A percentile compares a stretch with the other conserved stretches of the same genome.
Evolutionary conservation across 2,329 filamentous ascomycete genomes (phyloP).

Genomic region (Scedosporium minutisporum): DNA sequence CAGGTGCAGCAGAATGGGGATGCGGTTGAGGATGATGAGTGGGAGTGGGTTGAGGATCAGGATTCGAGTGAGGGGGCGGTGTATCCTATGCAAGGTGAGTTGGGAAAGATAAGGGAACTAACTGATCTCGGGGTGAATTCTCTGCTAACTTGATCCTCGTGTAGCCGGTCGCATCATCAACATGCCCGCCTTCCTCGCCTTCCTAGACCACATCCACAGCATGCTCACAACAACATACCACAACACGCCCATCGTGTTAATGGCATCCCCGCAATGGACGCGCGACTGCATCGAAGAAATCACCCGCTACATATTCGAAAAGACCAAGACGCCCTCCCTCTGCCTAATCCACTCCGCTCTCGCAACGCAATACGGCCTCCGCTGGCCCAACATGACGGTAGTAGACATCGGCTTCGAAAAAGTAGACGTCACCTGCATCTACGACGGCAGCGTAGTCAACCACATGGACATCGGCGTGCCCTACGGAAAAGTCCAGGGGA

Average conservation of each 20-base stretch:
- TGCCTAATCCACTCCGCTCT: conserved; percentile 83
- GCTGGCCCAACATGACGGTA: conserved; percentile 67
- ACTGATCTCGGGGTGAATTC: not conserved
- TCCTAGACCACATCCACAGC: conserved; percentile 86
- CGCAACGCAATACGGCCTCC: conserved; percentile 76
- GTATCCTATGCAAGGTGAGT: conserved; percentile 63
- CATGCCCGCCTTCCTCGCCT: conserved; percentile 87
- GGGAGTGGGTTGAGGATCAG: conserved; percentile 77
- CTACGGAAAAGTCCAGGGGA: conserved; percentile 27
- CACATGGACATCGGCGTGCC: conserved; percentile 52
- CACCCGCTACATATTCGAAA: conserved; percentile 92
- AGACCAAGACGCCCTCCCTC: conserved; percentile 88
- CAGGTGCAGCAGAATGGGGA: not conserved
- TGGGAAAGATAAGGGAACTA: not conserved
- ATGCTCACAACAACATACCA: conserved; percentile 85
- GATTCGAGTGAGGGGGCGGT: conserved; percentile 82
- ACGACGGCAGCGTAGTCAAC: conserved; percentile 67
- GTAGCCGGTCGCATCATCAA: conserved; percentile 72
- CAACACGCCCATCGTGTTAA: conserved; percentile 88
- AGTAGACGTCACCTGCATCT: conserved; percentile 83
- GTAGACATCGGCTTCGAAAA: conserved; percentile 89
- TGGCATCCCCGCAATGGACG: conserved; percentile 85
- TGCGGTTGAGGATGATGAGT: conserved; percentile 41
- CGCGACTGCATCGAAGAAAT: conserved; percentile 78
- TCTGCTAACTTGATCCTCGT: not conserved